Evolutionary conservation across 306 rosid species (phyloP).

Genomic region (Vigna angularis): DNA sequence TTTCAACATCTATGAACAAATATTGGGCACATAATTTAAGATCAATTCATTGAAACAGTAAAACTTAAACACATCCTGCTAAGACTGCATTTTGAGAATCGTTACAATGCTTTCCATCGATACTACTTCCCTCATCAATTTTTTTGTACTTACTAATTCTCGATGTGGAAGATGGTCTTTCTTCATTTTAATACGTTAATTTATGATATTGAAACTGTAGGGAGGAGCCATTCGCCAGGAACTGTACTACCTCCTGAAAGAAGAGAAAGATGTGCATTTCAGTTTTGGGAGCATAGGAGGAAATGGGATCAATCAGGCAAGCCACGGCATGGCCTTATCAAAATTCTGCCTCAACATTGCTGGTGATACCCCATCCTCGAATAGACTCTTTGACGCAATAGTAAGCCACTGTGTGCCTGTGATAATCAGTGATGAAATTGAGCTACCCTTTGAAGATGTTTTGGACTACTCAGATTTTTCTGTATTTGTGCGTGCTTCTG

Average conservation of each 20-base stretch:
- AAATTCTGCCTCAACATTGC: conserved; percentile 47
- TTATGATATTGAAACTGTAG: conserved; percentile 49
- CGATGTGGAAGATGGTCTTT: conserved; percentile 3
- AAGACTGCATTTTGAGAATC: conserved; percentile 4
- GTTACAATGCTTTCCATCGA: not conserved
- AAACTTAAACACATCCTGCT: conserved; percentile 2
- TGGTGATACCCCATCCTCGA: conserved; percentile 22
- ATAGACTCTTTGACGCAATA: conserved; percentile 64
- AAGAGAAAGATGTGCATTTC: conserved; percentile 79
- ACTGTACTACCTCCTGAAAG: conserved; percentile 86
- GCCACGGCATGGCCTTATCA: conserved; percentile 84
- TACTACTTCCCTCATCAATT: conserved; percentile 12
- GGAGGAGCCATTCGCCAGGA: conserved; percentile 95
- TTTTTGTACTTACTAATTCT: not conserved
- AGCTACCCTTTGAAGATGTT: conserved; percentile 87
- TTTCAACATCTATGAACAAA: not conserved
- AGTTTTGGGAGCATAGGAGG: conserved; percentile 73
- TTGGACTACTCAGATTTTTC: conserved; percentile 87
- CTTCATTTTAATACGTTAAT: conserved; percentile 4
- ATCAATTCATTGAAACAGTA: conserved; percentile 12
- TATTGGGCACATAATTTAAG: not conserved
- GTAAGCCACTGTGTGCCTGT: conserved; percentile 86
- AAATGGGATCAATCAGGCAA: conserved; percentile 71
- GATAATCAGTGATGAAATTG: conserved; percentile 85
- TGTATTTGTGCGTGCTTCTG: conserved; percentile 64